Evolutionary conservation across 2,329 filamentous ascomycete genomes (phyloP).

Genomic region (Fusarium decemcellulare): DNA sequence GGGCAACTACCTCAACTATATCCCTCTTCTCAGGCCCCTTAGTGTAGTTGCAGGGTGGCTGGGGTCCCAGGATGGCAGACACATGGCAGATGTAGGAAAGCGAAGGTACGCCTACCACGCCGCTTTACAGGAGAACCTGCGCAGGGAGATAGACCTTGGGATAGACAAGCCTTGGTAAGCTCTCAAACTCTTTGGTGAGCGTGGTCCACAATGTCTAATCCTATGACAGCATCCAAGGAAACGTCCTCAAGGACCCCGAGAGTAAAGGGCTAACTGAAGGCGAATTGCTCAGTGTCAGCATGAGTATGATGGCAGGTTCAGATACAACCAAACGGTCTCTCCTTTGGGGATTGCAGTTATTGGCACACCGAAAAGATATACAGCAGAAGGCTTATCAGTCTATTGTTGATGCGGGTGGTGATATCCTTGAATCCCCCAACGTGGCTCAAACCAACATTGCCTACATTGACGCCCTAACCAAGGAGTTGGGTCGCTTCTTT

Average conservation of each 20-base stretch:
- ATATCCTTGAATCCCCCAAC: too few species aligned
- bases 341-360: not conserved
- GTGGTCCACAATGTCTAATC: too few species aligned
- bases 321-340: not conserved
- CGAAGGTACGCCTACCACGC: not conserved
- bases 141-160: not conserved
- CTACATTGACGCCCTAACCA: too few species aligned
- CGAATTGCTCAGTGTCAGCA: not conserved
- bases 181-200: not conserved
- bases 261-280: not conserved
- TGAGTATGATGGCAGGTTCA: constrained; percentile 1
- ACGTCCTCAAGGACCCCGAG: not conserved
- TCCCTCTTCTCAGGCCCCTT: too few species aligned
- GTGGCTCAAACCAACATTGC: too few species aligned
- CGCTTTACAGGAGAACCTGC: not conserved
- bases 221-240: not conserved
- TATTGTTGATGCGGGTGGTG: not conserved
- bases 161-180: not conserved
- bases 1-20: too few species aligned
- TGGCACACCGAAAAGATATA: not conserved
- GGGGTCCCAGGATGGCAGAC: too few species aligned
- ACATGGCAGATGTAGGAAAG: too few species aligned
- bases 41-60: too few species aligned
- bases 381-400: not conserved
- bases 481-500: too few species aligned